Conservation (phyloP, 2,329 filamentous ascomycete genomes). For the Anisogramma anomala region DNA sequence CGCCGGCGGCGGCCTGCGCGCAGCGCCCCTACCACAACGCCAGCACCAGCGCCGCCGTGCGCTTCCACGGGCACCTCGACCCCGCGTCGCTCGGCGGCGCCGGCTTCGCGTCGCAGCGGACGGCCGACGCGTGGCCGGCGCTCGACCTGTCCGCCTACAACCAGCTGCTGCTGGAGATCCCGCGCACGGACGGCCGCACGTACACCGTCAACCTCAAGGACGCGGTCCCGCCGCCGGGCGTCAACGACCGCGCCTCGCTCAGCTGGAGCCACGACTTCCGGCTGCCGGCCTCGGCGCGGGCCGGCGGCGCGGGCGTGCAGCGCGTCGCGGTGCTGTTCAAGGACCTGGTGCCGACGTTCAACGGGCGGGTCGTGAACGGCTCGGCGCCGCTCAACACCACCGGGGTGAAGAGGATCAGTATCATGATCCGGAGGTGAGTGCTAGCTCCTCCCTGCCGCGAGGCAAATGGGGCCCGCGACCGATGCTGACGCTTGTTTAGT, state of each 20-base stretch:
- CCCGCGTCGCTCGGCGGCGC: slow-evolving; percentile 50
- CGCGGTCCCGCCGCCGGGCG: slow-evolving; percentile 35
- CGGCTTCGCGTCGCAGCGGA: slow-evolving; percentile 51
- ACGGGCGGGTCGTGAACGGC: slow-evolving; percentile 3
- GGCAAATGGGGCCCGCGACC: background rate
- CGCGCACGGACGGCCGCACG: slow-evolving; percentile 36
- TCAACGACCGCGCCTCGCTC: slow-evolving; percentile 42
- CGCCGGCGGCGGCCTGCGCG: slow-evolving; percentile 16
- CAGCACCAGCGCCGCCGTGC: slow-evolving; percentile 4
- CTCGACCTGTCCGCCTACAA: slow-evolving; percentile 45
- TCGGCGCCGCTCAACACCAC: background rate
- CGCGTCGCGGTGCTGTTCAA: background rate
- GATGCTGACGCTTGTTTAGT: too few relatives aligned
- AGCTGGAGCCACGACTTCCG: slow-evolving; percentile 48
- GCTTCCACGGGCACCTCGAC: slow-evolving; percentile 47
- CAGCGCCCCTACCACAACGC: background rate
- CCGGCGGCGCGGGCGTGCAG: background rate
- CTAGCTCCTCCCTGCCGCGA: too few relatives aligned
- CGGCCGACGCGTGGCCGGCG: slow-evolving; percentile 30
- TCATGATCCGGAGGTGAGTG: slow-evolving; percentile 5
- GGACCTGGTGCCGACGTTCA: background rate
- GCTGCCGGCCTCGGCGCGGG: background rate
- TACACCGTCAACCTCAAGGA: slow-evolving; percentile 53
- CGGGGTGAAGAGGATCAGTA: background rate
- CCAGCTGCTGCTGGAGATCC: slow-evolving; percentile 36